Percentiles rank a stretch among this genome's conserved stretches.
phyloP scores from a whole-genome alignment of 2,329 filamentous ascomycete genomes.

The Claviceps spartinae region DNA sequence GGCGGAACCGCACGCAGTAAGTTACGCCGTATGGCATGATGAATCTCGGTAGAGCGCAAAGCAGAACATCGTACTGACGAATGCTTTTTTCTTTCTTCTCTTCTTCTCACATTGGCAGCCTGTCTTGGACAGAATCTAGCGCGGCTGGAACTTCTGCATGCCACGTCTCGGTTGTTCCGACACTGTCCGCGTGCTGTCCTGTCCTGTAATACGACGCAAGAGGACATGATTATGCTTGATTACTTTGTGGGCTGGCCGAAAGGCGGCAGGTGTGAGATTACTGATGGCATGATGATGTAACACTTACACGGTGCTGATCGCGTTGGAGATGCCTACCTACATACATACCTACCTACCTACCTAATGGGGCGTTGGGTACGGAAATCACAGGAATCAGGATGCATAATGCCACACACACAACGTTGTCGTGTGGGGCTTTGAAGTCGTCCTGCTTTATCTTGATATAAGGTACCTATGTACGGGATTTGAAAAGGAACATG shows the following conservation, averaged over 20 bases:
- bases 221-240: background rate
- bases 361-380: no score
- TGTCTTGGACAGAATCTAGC: constrained; percentile 1
- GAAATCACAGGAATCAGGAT: no score
- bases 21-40: background rate
- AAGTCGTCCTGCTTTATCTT: no score
- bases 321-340: no score
- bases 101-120: background rate
- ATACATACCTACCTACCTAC: no score
- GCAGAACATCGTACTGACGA: background rate
- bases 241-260: background rate
- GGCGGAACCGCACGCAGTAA: background rate
- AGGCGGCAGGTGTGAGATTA: background rate
- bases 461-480: no score
- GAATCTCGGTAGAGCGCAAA: no score
- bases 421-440: no score
- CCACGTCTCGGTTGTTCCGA: background rate
- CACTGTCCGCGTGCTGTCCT: background rate
- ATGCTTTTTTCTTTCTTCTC: background rate
- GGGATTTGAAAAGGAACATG: no score
- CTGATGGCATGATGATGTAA: background rate
- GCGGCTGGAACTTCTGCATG: background rate
- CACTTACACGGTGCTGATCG: background rate
- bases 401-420: no score
- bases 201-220: background rate